These are phyloP conservation scores for Rosellinia necatrix DNA, from an alignment of 2,329 filamentous ascomycete genomes.

Conservation along the genomic window DNA sequence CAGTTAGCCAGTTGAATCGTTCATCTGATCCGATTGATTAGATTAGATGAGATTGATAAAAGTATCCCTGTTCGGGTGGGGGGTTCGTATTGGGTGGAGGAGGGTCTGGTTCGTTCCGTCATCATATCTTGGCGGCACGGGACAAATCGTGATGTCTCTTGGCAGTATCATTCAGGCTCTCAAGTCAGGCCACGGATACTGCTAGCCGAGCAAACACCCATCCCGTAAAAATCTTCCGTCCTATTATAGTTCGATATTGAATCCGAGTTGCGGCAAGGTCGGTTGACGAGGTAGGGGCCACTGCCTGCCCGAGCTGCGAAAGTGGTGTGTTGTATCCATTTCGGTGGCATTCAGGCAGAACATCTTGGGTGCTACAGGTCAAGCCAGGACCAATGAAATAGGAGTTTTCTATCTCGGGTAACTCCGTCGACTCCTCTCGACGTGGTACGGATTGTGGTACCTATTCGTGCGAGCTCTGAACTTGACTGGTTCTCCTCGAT, in stretches of 20 bases:
- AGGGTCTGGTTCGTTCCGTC: neutral
- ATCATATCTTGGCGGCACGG: neutral
- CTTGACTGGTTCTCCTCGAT: neutral
- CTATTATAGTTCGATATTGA: neutral
- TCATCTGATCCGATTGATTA: constrained; percentile 20
- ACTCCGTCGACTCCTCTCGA: constrained; percentile 3
- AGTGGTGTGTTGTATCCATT: constrained; percentile 8
- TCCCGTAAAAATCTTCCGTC: neutral
- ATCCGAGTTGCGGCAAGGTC: neutral
- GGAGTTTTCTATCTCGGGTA: constrained; percentile 9
- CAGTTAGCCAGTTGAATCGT: neutral
- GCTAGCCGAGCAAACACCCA: neutral
- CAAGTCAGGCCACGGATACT: neutral
- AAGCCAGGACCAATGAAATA: constrained; percentile 7
- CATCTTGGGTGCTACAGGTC: neutral
- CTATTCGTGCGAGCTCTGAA: neutral
- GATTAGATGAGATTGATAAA: constrained; percentile 27
- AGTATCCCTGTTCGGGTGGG: neutral
- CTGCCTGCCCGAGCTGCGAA: neutral
- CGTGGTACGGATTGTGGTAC: neutral
- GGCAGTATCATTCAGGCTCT: neutral
- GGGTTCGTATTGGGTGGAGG: neutral
- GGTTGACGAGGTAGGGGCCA: neutral
- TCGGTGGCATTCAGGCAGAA: constrained; percentile 20
- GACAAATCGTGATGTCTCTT: neutral